Evolutionary conservation across 768 basidiomycete genomes (phyloP), one percentile per base, ranked within the genome.

Genomic region (Filobasidium wieringae): DNA sequence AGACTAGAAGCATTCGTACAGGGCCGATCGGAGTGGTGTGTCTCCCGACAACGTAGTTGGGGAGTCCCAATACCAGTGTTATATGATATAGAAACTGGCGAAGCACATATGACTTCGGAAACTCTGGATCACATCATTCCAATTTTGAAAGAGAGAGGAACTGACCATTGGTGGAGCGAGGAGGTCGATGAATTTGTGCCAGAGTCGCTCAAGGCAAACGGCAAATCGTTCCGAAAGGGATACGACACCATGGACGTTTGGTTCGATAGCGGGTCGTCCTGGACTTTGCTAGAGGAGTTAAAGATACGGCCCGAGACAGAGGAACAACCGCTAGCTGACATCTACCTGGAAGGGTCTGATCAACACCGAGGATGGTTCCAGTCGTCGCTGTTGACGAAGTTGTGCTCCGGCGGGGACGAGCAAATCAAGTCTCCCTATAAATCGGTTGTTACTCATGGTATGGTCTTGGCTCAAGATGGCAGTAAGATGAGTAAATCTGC

Each of bases 341-440:
- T 96, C 29, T 93, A 88, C 68, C 76, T 99, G 29, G 93, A 99
- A 68, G 95, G 95, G 14, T 86, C 87, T 1, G 93, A 99, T 73
- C 93, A 97, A 72, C 93, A 99, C 72, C 84, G 93, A 7, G 93
- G 93, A 8, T 99, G 93, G 93, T 99, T 99, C 78, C 95, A 99
- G 74, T 92, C 89, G 57, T 86, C 88, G 63, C 75, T 99, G 27
- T 76, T 99, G 47, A 97, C 95, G 3, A 80, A 83, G 9, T 75
- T 93, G 19, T 76, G 81, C 19, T 73, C 76, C 2, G 63, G 73
- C 58, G 66, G 22, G 63, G 63, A 65, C 0, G 60, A 58, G 0
- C 4, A 39, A 19, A 58, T 47, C 4, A 39, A 22, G 17, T 69
- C 76, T 14, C 84, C 93, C 11, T 99, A 90, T 69, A 78, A 78